A percentile compares a stretch with the other conserved stretches of the same genome.
These are phyloP conservation scores for Mycena galericulata DNA, from an alignment of 768 basidiomycete genomes.

Conservation along the genomic window DNA sequence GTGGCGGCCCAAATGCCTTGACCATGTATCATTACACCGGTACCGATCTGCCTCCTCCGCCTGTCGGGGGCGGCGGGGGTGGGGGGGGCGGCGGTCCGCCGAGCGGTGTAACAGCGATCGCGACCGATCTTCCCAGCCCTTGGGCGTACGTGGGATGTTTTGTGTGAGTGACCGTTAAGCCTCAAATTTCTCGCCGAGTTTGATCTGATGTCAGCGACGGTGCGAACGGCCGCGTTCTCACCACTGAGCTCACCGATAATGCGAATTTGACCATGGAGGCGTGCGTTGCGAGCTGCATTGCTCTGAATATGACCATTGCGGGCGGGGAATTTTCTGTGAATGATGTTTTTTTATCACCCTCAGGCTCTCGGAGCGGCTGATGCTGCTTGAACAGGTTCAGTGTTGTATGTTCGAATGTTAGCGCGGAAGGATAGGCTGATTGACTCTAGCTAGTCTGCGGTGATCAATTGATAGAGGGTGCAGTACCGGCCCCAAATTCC, in stretches of 20 bases:
- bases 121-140: constrained; percentile 60
- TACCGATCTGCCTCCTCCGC: constrained; percentile 56
- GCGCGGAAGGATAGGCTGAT: not conserved
- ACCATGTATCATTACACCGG: constrained; percentile 81
- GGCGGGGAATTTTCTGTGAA: constrained; percentile 69
- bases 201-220: constrained; percentile 74
- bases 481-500: constrained; percentile 57
- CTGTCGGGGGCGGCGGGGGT: constrained; percentile 42
- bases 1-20: constrained; percentile 78
- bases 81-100: too few relatives aligned
- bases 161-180: constrained; percentile 58
- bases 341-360: constrained; percentile 47
- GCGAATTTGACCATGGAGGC: constrained; percentile 61
- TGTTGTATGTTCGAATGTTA: constrained; percentile 53
- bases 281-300: constrained; percentile 71
- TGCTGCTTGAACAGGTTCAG: constrained; percentile 36
- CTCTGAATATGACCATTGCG: constrained; percentile 71
- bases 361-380: not conserved
- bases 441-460: constrained; percentile 70
- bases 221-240: constrained; percentile 69
- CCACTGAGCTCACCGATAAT: constrained; percentile 51
- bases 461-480: constrained; percentile 71
- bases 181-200: constrained; percentile 24
- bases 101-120: constrained; percentile 60
- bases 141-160: constrained; percentile 78